These are phyloP conservation scores for Starmerella roubikii DNA, from an alignment of 805 yeast species.

Conservation along the genomic window DNA sequence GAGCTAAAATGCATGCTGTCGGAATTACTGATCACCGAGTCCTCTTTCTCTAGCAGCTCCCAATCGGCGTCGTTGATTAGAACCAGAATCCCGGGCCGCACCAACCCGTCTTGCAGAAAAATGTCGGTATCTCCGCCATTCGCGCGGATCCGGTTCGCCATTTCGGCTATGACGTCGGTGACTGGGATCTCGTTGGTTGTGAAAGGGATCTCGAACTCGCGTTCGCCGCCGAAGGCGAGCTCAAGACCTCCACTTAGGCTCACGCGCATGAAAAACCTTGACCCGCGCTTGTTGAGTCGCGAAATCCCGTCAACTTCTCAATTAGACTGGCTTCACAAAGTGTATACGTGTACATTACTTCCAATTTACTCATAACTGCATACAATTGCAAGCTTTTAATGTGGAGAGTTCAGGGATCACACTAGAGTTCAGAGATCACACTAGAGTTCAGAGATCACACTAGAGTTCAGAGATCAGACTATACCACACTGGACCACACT, in stretches of 20 bases:
- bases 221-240: constrained; percentile 49
- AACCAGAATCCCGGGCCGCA: constrained; percentile 87
- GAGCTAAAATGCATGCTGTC: constrained; percentile 81
- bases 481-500: no score
- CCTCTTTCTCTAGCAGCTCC: constrained; percentile 87
- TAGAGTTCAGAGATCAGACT: no score
- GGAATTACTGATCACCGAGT: constrained; percentile 57
- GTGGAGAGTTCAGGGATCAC: no score
- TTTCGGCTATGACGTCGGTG: constrained; percentile 35
- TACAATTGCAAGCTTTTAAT: no score
- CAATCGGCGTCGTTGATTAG: constrained; percentile 90
- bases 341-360: no score
- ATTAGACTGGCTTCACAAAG: no score
- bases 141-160: constrained; percentile 6
- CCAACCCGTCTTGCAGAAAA: constrained; percentile 66
- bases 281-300: no score
- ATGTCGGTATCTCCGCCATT: constrained; percentile 42
- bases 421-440: no score
- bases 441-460: no score
- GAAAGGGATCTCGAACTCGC: constrained; percentile 38
- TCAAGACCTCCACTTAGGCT: constrained; percentile 65
- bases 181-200: constrained; percentile 30
- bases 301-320: no score
- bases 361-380: no score
- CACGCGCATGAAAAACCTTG: constrained; percentile 20